Conservation (phyloP, 331 rosid genomes). For the Erythrophleum ivorense region DNA sequence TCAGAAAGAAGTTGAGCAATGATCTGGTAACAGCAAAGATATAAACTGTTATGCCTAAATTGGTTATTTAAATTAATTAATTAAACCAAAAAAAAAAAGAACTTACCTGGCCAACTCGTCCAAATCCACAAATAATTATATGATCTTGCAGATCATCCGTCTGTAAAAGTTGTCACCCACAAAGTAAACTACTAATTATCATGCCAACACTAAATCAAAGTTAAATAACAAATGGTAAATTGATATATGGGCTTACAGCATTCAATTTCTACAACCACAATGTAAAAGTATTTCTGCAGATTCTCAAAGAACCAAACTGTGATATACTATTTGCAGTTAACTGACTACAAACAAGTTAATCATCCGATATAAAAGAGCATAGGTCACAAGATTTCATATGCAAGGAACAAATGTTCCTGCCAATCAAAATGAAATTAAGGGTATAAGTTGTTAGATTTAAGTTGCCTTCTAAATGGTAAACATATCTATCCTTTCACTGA, state of each 20-base stretch:
- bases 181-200: conserved; percentile 42
- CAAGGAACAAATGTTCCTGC: conserved; percentile 7
- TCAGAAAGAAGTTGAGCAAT: conserved; percentile 99
- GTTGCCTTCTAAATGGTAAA: conserved; percentile 12
- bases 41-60: conserved; percentile 34
- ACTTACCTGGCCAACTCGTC: conserved; percentile 97
- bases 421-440: not conserved
- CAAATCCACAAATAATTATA: conserved; percentile 95
- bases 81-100: conserved; percentile 25
- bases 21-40: conserved; percentile 61
- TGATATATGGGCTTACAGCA: conserved; percentile 25
- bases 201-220: conserved; percentile 37
- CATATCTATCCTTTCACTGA: conserved; percentile 11
- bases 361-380: conserved; percentile 5
- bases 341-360: conserved; percentile 5
- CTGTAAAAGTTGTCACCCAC: conserved; percentile 62
- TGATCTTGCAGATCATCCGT: conserved; percentile 98
- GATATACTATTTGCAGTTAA: conserved; percentile 6
- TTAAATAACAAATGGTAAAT: conserved; percentile 35
- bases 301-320: conserved; percentile 25
- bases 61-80: conserved; percentile 3
- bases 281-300: not conserved
- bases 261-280: conserved; percentile 31
- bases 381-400: conserved; percentile 26
- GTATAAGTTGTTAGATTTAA: not conserved